A percentile compares a stretch with the other conserved stretches of the same genome.
These are phyloP conservation scores for Talaromyces adpressus DNA, from an alignment of 495 filamentous ascomycete genomes.

Conservation along the genomic window DNA sequence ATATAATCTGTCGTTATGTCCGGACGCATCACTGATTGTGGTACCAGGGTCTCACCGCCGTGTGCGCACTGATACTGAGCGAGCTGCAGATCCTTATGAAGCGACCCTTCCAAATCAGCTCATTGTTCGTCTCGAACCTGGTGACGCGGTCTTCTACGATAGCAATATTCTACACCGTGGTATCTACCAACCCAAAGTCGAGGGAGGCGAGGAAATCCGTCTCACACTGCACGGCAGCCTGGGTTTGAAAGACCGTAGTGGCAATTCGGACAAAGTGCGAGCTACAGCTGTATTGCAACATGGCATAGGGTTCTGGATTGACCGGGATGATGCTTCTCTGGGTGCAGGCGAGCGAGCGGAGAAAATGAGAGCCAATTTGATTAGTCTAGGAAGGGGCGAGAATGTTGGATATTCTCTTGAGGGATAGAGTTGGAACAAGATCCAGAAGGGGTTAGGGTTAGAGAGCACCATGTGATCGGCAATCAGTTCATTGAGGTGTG, in stretches of 20 bases:
- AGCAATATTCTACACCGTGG: slow-evolving; percentile 83
- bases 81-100: slow-evolving; percentile 53
- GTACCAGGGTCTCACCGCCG: slow-evolving; percentile 65
- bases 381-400: slow-evolving; percentile 53
- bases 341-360: slow-evolving; percentile 47
- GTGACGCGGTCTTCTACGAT: slow-evolving; percentile 78
- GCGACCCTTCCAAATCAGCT: slow-evolving; percentile 50
- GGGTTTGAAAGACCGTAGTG: slow-evolving; percentile 42
- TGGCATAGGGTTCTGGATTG: slow-evolving; percentile 71
- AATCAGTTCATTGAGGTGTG: background rate
- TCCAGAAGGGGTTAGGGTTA: background rate
- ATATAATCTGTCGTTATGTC: slow-evolving; percentile 69
- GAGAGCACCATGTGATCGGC: background rate
- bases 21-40: slow-evolving; percentile 59
- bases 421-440: background rate
- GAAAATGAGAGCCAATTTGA: slow-evolving; percentile 44
- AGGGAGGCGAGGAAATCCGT: slow-evolving; percentile 45
- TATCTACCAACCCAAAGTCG: slow-evolving; percentile 48
- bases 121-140: slow-evolving; percentile 56
- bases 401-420: slow-evolving; percentile 46
- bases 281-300: slow-evolving; percentile 83
- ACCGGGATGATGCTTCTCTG: slow-evolving; percentile 39
- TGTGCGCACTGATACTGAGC: slow-evolving; percentile 57
- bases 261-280: slow-evolving; percentile 32
- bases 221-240: slow-evolving; percentile 80